Evolutionary conservation across 2,329 filamentous ascomycete genomes (phyloP), one percentile per base, ranked within the genome.

Genomic region (Fusarium transvaalense): DNA sequence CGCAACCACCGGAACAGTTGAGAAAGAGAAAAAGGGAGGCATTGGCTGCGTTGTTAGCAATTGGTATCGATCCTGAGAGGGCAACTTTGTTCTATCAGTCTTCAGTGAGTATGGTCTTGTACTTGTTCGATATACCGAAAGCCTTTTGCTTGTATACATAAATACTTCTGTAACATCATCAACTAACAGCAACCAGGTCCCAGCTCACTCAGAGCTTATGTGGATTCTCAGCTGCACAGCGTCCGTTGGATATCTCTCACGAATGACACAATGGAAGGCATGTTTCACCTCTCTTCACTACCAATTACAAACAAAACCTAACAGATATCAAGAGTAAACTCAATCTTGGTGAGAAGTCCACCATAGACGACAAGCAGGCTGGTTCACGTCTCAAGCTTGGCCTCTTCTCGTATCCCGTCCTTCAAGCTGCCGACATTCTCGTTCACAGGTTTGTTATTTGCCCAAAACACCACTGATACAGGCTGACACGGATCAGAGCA

Each of bases 201-300:
- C 89, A 19, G 89, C 90, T 46, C 96, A 98, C 80, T 83, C 92
- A 6, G 94, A 98, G 79, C 85, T 99, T 67, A 97, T 97, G 92
- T 99, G 96, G 96, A 94, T 98, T 75, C 82, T 99, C 65, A 95
- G 93, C 76, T 97, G 94, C 71, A 92, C 92, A 53, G 92, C 96
- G 25, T 95, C 92, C 7, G 94, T 96, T 79, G 96, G 96, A 38
- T 97, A 97, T 80, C 83, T 99, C n/a, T 91, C 91, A 12, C 86
- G 96, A n/a, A 99, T 99, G 96, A 98, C 96, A 29, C 96, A 98
- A 79, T 99, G 96, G 94, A 99, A 99, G 89, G 93, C 93, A 61
- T 50, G 21, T 43, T 5, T 21, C 32, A 34, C 13, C 10, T 25
- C 10, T 12, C 5, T 10, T 13, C 31, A 19, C 15, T 3, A 25